These are phyloP conservation scores for Gonium pectorale DNA, from an alignment of 139 green algal species.

Conservation along the genomic window DNA sequence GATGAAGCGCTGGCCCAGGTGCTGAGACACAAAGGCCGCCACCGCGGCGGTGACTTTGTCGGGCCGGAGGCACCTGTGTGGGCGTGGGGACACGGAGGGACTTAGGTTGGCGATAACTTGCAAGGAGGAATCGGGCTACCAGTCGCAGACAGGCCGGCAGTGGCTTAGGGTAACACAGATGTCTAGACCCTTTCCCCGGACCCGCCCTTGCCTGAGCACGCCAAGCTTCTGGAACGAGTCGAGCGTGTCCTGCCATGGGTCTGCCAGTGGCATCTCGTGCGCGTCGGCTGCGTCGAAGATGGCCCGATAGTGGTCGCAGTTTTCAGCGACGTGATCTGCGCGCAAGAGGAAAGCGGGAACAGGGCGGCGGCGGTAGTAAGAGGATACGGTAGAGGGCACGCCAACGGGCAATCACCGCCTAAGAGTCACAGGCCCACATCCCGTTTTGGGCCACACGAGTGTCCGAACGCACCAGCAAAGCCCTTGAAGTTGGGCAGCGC, in stretches of 20 bases:
- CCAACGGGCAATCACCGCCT: no score
- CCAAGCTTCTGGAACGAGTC: constrained; percentile 78
- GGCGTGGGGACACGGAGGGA: no score
- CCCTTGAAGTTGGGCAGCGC: constrained; percentile 70
- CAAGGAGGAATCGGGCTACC: no score
- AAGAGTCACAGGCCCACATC: no score
- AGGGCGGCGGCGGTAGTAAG: neutral
- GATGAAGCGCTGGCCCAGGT: constrained; percentile 79
- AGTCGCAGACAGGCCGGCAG: no score
- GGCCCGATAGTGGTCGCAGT: constrained; percentile 71
- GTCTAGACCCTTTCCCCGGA: no score
- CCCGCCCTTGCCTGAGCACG: constrained; percentile 67
- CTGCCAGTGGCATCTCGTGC: constrained; percentile 68
- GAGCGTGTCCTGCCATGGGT: constrained; percentile 52
- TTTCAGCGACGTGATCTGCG: constrained; percentile 59
- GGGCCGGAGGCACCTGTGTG: constrained; percentile 72
- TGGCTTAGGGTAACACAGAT: no score
- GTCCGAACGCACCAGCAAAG: constrained; percentile 38
- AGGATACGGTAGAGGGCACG: no score
- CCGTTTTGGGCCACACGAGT: neutral
- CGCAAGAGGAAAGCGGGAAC: neutral
- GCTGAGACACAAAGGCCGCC: constrained; percentile 71
- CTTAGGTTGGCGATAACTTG: no score
- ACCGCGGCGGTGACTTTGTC: constrained; percentile 82
- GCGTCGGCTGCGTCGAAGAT: constrained; percentile 86